These are phyloP conservation scores for Lodderomyces oxycetoniae DNA, from an alignment of 1,139 yeast species.

Conservation along the genomic window DNA sequence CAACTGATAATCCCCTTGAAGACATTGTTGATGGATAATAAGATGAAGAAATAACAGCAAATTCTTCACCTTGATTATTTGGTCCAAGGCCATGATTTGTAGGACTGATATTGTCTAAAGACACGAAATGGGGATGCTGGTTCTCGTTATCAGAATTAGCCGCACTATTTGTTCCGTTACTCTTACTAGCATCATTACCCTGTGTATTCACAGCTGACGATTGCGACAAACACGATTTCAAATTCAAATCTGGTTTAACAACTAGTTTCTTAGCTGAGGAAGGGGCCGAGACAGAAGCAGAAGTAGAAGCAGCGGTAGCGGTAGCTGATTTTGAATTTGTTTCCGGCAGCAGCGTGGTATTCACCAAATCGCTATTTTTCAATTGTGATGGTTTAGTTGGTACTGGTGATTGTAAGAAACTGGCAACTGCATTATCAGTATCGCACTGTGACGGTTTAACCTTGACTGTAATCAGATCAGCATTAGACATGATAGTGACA, in stretches of 20 bases:
- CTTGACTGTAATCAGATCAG: too few relatives aligned
- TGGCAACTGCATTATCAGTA: not conserved
- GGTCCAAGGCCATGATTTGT: constrained; percentile 20
- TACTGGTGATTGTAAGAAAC: constrained; percentile 3
- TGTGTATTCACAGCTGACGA: constrained; percentile 5
- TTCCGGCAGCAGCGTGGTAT: not conserved
- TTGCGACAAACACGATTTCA: constrained; percentile 23
- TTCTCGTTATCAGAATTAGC: not conserved
- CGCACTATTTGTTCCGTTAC: not conserved
- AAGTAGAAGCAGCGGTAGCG: not conserved
- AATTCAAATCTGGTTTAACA: constrained; percentile 22
- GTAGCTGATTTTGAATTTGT: constrained; percentile 1
- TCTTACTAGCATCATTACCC: not conserved
- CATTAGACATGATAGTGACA: too few relatives aligned
- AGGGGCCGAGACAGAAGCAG: not conserved
- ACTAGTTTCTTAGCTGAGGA: constrained; percentile 8
- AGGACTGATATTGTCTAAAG: constrained; percentile 22
- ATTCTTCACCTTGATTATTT: constrained; percentile 1
- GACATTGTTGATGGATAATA: constrained; percentile 9
- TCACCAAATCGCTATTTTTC: constrained; percentile 1
- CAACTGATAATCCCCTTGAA: constrained; percentile 5
- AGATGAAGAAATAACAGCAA: constrained; percentile 5
- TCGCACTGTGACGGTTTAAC: not conserved
- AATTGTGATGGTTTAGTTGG: constrained; percentile 4
- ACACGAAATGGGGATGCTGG: constrained; percentile 21